These are phyloP conservation scores for Citrullus mucosospermus DNA, from an alignment of 306 rosid species.

Conservation along the genomic window DNA sequence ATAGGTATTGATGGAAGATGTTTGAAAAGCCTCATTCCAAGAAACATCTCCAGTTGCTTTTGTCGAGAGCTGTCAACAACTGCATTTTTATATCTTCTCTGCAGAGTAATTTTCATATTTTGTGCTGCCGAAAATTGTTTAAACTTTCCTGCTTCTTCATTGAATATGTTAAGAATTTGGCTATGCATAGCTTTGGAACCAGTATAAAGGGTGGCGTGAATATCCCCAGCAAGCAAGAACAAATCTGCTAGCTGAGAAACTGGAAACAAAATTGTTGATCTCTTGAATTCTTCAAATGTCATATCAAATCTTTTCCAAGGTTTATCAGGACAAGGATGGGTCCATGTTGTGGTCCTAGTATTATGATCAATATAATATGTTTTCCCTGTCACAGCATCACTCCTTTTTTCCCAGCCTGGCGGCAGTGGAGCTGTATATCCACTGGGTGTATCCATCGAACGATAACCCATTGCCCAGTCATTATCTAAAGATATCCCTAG, in stretches of 20 bases:
- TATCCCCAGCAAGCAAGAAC: slow-evolving; percentile 96
- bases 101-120: slow-evolving; percentile 89
- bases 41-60: slow-evolving; percentile 92
- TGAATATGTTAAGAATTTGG: slow-evolving; percentile 95
- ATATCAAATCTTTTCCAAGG: slow-evolving; percentile 99
- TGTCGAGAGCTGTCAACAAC: slow-evolving; percentile 96
- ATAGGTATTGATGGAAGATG: slow-evolving; percentile 92
- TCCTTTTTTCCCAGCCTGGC: slow-evolving; percentile 98
- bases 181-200: slow-evolving; percentile 99
- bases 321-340: slow-evolving; percentile 95
- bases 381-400: slow-evolving; percentile 90
- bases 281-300: slow-evolving; percentile 89
- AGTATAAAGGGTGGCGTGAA: slow-evolving; percentile 94
- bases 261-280: slow-evolving; percentile 84
- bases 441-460: slow-evolving; percentile 42
- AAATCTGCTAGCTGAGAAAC: slow-evolving; percentile 84
- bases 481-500: slow-evolving; percentile 89
- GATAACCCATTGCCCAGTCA: slow-evolving; percentile 55
- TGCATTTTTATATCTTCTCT: slow-evolving; percentile 90
- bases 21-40: slow-evolving; percentile 91
- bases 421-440: slow-evolving; percentile 92
- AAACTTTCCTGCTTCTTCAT: slow-evolving; percentile 83
- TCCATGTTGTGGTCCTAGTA: slow-evolving; percentile 97
- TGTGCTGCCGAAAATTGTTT: slow-evolving; percentile 95
- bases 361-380: slow-evolving; percentile 82